phyloP scores from a whole-genome alignment of 78 protist species.

The Fonticula alba region DNA sequence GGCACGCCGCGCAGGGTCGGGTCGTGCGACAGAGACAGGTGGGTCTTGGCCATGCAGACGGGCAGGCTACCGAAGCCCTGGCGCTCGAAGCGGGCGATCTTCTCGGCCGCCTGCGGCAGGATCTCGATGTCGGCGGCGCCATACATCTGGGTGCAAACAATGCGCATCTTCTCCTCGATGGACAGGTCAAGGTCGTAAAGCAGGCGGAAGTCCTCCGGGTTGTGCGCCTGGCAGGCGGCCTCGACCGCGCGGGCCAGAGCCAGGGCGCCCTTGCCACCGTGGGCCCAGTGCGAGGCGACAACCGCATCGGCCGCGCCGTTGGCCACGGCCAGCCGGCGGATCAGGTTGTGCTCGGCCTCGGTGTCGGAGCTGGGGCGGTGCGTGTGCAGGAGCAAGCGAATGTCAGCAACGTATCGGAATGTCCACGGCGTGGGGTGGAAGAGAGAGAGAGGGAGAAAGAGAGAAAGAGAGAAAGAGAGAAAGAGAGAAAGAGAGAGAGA shows the following conservation, averaged over 20 bases:
- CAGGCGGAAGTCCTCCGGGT: conserved; percentile 37
- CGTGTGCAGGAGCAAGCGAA: not conserved
- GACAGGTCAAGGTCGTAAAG: conserved; percentile 51
- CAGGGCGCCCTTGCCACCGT: conserved; percentile 75
- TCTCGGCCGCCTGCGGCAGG: conserved; percentile 21
- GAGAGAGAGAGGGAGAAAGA: not conserved
- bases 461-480: not conserved
- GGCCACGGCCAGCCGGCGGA: conserved; percentile 10
- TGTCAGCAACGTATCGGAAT: not conserved
- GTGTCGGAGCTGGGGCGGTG: conserved; percentile 29
- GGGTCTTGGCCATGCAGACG: conserved; percentile 95
- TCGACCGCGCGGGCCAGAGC: conserved; percentile 57
- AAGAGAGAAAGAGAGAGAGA: not conserved
- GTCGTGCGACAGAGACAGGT: conserved; percentile 65
- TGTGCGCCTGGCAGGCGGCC: conserved; percentile 35
- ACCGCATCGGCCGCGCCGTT: conserved; percentile 77
- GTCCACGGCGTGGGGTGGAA: not conserved
- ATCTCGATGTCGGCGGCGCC: conserved; percentile 70
- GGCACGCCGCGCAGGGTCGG: conserved; percentile 58
- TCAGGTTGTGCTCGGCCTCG: conserved; percentile 30
- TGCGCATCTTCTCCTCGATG: conserved; percentile 68
- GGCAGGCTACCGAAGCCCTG: conserved; percentile 71
- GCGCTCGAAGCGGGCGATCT: conserved; percentile 40
- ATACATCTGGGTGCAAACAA: conserved; percentile 56
- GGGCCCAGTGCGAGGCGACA: conserved; percentile 63